Percentiles rank a stretch among this genome's conserved stretches.
Evolutionary conservation across 108 stramenopile species (phyloP).

Genomic region (Nitzschia inconspicua): DNA sequence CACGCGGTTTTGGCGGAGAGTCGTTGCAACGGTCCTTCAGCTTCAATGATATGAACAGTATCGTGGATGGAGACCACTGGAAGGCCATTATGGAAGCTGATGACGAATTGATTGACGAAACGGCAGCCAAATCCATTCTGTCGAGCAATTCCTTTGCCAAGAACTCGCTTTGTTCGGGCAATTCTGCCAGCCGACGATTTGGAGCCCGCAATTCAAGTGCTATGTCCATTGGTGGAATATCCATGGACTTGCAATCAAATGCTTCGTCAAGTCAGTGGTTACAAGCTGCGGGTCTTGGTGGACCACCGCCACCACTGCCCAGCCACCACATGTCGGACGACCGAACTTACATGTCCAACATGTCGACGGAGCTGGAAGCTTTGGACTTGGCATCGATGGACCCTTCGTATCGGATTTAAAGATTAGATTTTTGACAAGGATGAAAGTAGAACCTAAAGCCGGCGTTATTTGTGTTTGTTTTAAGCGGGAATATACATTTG

Average conservation of each 20-base stretch:
- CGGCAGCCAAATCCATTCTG: neutral
- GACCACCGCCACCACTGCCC: neutral
- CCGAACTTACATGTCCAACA: constrained; percentile 15
- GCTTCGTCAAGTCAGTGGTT: constrained; percentile 18
- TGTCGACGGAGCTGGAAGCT: constrained; percentile 35
- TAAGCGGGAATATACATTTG: too few species aligned
- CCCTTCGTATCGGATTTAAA: neutral
- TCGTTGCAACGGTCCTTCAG: constrained; percentile 22
- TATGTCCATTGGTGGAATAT: constrained; percentile 19
- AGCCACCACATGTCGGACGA: constrained; percentile 4
- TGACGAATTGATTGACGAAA: neutral
- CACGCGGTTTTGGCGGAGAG: neutral
- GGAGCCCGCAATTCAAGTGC: constrained; percentile 2
- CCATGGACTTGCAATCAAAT: constrained; percentile 4
- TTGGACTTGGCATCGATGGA: constrained; percentile 22
- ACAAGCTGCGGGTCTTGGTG: neutral
- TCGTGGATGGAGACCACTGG: constrained; percentile 11
- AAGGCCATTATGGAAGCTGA: constrained; percentile 22
- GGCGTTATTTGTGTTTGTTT: too few species aligned
- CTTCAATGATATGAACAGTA: constrained; percentile 18
- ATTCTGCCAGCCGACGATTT: neutral
- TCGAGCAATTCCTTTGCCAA: neutral
- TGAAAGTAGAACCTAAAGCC: too few species aligned
- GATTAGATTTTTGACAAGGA: too few species aligned
- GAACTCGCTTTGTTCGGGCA: neutral